Base-by-base conservation (phyloP, 768 basidiomycete genomes). In the Cystofilobasidium bisporidii region DNA sequence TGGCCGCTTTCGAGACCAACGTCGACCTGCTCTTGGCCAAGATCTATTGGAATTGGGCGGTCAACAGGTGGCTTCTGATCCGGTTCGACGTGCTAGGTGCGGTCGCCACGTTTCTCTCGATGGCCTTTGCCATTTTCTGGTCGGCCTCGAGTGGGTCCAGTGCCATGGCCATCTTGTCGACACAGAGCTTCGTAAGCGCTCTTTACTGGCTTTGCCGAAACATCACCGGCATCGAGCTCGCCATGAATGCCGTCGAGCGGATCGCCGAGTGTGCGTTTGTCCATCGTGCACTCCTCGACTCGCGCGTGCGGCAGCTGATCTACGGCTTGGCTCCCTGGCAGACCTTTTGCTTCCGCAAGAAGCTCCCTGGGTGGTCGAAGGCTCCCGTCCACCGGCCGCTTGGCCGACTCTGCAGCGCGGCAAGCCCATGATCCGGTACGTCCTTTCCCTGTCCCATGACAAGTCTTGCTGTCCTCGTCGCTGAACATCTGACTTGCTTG, bases 231-330 rank as follows among this genome's bases (percentile, higher is more conserved):
- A 75, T 87, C 1, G 87, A 87, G 73, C 80, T 87, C 17, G 85
- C 87, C 71, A 87, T 87, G 76, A 87, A 86, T 72, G 84, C 85
- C 45, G 83, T 87, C 1, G 87, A 88, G 72, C 83, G 87, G 66
- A 84, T 87, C 28, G 81, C 83, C 20, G 86, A 87, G 74, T 87
- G 64, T 59, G 14, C 30, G 26, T 47, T 11, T 43, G 1, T 12
- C 17, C n/a, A 12, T 18, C 62, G 36, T 30, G 43, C n/a, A 28
- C 41, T 6, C 32, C 18, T n/a, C 47, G 9, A 11, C 11, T 47
- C 32, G 28, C 20, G 40, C 20, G n/a, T n/a, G 22, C 28, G 24
- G 30, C 38, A 40, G 40, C 38, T n/a, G 36, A 61, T 17, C 1
- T 47, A 17, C 6, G 11, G 3, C 12, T 59, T 40, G 28, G 10